A percentile compares a stretch with the other conserved stretches of the same genome.
Conservation (phyloP, 2,329 filamentous ascomycete species). For the Macrophomina pseudophaseolina region DNA sequence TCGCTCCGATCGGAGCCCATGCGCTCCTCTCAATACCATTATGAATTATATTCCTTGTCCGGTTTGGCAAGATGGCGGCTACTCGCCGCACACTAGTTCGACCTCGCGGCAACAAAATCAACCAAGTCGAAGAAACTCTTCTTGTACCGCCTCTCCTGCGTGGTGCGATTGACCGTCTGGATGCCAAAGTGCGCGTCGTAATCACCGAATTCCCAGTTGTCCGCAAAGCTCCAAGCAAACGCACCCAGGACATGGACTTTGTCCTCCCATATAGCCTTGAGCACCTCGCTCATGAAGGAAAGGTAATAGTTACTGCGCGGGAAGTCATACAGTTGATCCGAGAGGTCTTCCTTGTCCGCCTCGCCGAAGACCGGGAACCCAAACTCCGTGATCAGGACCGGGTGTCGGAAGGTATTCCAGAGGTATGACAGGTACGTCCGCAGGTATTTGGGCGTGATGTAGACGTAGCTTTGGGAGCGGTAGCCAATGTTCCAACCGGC, state of each 20-base stretch:
- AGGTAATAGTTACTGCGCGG: slow-evolving; percentile 40
- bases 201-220: slow-evolving; percentile 56
- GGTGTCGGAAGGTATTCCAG: slow-evolving; percentile 62
- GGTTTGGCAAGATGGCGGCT: too few species aligned
- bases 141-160: slow-evolving; percentile 44
- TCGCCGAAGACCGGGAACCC: slow-evolving; percentile 45
- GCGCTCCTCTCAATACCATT: not conserved
- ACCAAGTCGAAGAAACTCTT: slow-evolving; percentile 52
- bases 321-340: slow-evolving; percentile 39
- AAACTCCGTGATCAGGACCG: slow-evolving; percentile 46
- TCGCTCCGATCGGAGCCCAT: not conserved
- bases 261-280: slow-evolving; percentile 47
- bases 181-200: slow-evolving; percentile 59
- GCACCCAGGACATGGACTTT: slow-evolving; percentile 45
- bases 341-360: slow-evolving; percentile 35
- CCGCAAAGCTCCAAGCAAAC: slow-evolving; percentile 45
- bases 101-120: slow-evolving; percentile 53
- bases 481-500: slow-evolving; percentile 65
- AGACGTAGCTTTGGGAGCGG: slow-evolving; percentile 61
- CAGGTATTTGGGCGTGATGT: slow-evolving; percentile 64
- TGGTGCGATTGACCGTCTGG: slow-evolving; percentile 52
- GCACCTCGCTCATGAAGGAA: slow-evolving; percentile 41
- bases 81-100: not conserved
- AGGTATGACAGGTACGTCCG: slow-evolving; percentile 62
- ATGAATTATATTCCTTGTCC: not conserved